Base-by-base conservation (phyloP, 805 yeast genomes). In the Saccharomycopsis schoenii region DNA sequence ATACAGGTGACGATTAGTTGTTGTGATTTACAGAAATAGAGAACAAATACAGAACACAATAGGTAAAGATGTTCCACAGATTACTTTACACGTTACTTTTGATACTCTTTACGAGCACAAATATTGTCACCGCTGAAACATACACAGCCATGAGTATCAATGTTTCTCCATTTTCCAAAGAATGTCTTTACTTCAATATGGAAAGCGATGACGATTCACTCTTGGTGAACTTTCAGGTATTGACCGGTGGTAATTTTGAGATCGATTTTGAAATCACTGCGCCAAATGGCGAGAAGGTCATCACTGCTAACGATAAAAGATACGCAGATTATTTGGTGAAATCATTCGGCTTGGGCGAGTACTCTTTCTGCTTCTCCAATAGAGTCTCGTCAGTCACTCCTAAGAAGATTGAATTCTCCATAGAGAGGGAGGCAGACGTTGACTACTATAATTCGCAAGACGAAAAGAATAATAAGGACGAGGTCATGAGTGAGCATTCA, bases 211-310 rank as follows among this genome's bases (percentile, higher is more conserved):
- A 73, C 0, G 78, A 76, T 54, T 67, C 78, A 1, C 56, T 64
- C 14, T 58, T 63, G 37, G 62, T 64, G 40, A 63, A 63, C 50
- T 65, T 63, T 41, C 64, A 65, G 47, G 89, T 84, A 59, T 79
- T 84, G 66, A 79, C 82, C 57, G 89, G 89, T 64, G 89, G 89
- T 17, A 77, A 83, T 60, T 84, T 83, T 66, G 88, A 84, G 69
- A 80, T 84, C 60, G 87, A 84, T 69, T 84, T 83, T 69, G 77
- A 79, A 61, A 82, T 84, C 64, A 80, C 76, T 58, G 77, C 81
- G 59, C 88, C 89, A 41, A 75, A 71, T 56, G 83, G 82, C 24
- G 73, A 76, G 54, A 69, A 75, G 12, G 72, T 83, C 63, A 77
- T 77, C 58, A 63, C 74, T 34, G 86, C 83, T 65, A 74, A 76